Base-by-base conservation (phyloP, 2,329 filamentous ascomycete species). In the Hirsutella minnesotensis region DNA sequence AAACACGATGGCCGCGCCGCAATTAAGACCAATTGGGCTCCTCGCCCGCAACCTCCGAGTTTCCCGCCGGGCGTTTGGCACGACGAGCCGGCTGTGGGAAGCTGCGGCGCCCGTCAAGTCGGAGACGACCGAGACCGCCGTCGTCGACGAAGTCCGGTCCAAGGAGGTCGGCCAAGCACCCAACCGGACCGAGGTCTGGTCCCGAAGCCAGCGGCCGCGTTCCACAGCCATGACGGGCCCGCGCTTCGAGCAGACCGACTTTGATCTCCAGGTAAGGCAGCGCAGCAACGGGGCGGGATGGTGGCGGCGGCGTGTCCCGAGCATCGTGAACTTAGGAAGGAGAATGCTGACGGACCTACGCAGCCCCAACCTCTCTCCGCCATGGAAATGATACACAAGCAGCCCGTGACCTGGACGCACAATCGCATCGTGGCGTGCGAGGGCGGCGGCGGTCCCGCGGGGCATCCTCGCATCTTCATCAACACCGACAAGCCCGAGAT, bases 401-500 rank as follows among this genome's bases (percentile, higher is more conserved):
- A 95, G 66, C 90, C 89, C 18, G 92, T 98, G 30, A 77, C 79
- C 63, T 98, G 92, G 90, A 86, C 82, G 46, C 82, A 95, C 60
- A 76, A 86, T 49, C 77, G 81, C 47, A 66, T 85, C 39, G 90
- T 94, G 41, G 80, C 81, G 37, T 98, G 92, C 61, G 89, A 96
- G 57, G 92, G 92, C 45, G 92, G 90, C 46, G 89, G 89, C 52
- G 92, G 90, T 38, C 83, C 89, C 27, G 70, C 86, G 43, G 92
- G 92, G 36, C 92, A 98, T 64, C 92, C 92, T 40, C 78, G 79
- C 58, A 83, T 98, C 67, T 98, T 88, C 64, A 98, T 98, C 77
- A 98, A 98, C 68, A 82, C 85, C 52, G 92, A 98, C 68, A 96
- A 95, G 74, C 86, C 92, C 36, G 81, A 96, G 71, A 95, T 98